Evolutionary conservation across 495 filamentous ascomycete genomes (phyloP).

Genomic region (Penicillium canescens): DNA sequence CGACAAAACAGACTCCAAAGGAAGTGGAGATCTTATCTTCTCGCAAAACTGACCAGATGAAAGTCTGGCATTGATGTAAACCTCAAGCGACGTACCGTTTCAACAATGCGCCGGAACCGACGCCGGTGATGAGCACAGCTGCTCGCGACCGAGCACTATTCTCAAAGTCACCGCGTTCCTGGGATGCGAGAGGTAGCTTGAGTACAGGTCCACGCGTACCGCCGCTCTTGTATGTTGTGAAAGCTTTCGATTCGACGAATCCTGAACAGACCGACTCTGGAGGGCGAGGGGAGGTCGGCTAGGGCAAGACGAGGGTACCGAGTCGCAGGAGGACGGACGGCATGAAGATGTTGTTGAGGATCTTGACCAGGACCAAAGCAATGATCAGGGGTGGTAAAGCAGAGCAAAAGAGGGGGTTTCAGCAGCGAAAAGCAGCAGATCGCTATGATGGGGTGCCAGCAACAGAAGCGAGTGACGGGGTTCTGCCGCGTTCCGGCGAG

Average conservation of each 20-base stretch:
- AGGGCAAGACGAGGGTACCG: conserved; percentile 38
- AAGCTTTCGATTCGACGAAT: conserved; percentile 14
- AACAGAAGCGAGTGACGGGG: conserved; percentile 36
- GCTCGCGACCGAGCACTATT: conserved; percentile 42
- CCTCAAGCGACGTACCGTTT: conserved; percentile 41
- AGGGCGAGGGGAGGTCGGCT: conserved; percentile 34
- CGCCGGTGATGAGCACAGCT: conserved; percentile 35
- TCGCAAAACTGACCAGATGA: conserved; percentile 3
- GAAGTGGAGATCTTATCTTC: neutral
- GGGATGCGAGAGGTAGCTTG: neutral
- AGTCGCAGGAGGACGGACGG: conserved; percentile 33
- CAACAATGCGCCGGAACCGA: conserved; percentile 45
- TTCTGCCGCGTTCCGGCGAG: conserved; percentile 31
- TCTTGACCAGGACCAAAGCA: conserved; percentile 6
- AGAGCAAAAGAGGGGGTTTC: conserved; percentile 16
- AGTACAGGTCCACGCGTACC: conserved; percentile 20
- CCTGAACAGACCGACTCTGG: conserved; percentile 22
- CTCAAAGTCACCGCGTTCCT: conserved; percentile 31
- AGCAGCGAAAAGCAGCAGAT: conserved; percentile 25
- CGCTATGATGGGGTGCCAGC: conserved; percentile 32
- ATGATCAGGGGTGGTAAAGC: conserved; percentile 15
- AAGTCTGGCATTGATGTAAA: conserved; percentile 13
- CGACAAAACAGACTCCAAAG: neutral
- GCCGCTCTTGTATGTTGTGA: conserved; percentile 9
- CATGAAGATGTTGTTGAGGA: conserved; percentile 28